phyloP scores from a whole-genome alignment of 768 basidiomycete species.

The Phaeotremella skinneri region DNA sequence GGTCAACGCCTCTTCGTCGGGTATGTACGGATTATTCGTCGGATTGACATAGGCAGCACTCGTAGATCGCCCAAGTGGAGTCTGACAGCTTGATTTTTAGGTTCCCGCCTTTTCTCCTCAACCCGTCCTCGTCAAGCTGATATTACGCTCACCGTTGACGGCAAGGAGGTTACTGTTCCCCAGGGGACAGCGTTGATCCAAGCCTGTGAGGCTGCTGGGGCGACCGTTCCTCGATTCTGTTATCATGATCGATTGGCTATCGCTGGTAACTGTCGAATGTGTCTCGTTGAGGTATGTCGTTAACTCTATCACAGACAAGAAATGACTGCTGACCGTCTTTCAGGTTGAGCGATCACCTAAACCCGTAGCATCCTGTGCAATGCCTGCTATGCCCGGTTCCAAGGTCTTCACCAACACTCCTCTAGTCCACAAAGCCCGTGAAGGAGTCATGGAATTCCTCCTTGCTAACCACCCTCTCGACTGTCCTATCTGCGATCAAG shows the following conservation, averaged over 20 bases:
- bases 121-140: conserved; percentile 42
- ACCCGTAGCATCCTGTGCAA: conserved; percentile 92
- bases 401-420: conserved; percentile 94
- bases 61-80: not conserved
- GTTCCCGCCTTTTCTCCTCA: conserved; percentile 40
- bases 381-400: conserved; percentile 93
- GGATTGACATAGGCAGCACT: not conserved
- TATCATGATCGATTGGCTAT: conserved; percentile 72
- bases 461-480: conserved; percentile 97
- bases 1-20: conserved; percentile 10
- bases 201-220: conserved; percentile 66
- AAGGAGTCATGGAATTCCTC: conserved; percentile 99
- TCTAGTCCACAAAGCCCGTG: conserved; percentile 63
- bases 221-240: conserved; percentile 51
- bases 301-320: not conserved
- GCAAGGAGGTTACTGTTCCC: conserved; percentile 94
- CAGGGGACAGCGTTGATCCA: conserved; percentile 94
- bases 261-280: conserved; percentile 99
- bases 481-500: conserved; percentile 98
- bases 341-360: conserved; percentile 83
- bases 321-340: not conserved
- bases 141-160: conserved; percentile 91
- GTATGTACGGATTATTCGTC: not conserved
- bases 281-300: conserved; percentile 75
- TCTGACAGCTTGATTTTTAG: conserved; percentile 9